Evolutionary conservation across 1,284 basidiomycete genomes (phyloP).

Genomic region (Apiotrichum montevideense): DNA sequence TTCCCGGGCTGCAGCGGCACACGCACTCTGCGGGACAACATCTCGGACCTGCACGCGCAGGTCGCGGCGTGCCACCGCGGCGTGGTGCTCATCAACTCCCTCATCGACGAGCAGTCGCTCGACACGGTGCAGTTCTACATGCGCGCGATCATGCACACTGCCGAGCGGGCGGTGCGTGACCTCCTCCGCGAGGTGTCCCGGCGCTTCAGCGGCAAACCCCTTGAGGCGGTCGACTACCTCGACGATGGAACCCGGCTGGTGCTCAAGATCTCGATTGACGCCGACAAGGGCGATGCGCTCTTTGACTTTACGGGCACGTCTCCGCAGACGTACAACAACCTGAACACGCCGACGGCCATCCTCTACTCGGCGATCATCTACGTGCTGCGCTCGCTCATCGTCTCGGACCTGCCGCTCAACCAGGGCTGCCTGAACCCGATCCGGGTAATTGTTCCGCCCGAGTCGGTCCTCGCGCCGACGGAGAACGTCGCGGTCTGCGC

Average conservation of each 20-base stretch:
- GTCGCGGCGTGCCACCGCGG: constrained; percentile 40
- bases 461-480: constrained; percentile 73
- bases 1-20: constrained; percentile 80
- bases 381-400: constrained; percentile 84
- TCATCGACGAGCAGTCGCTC: constrained; percentile 51
- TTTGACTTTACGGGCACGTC: constrained; percentile 87
- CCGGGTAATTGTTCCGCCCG: constrained; percentile 53
- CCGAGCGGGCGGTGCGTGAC: constrained; percentile 79
- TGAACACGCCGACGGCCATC: constrained; percentile 64
- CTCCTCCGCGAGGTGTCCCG: constrained; percentile 70
- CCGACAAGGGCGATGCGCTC: constrained; percentile 67
- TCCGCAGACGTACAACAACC: constrained; percentile 60
- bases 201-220: constrained; percentile 61
- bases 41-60: constrained; percentile 40
- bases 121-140: constrained; percentile 57
- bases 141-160: constrained; percentile 82
- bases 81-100: constrained; percentile 29
- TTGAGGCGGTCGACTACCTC: constrained; percentile 50
- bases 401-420: constrained; percentile 71
- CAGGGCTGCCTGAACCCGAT: constrained; percentile 42
- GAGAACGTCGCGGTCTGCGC: constrained; percentile 85
- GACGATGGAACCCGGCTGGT: constrained; percentile 36
- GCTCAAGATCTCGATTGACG: constrained; percentile 75
- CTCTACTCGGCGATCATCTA: constrained; percentile 92
- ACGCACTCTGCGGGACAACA: constrained; percentile 65